phyloP scores from a whole-genome alignment of 225 moss, liverwort and hornwort species.

The Takakia lepidozioides region DNA sequence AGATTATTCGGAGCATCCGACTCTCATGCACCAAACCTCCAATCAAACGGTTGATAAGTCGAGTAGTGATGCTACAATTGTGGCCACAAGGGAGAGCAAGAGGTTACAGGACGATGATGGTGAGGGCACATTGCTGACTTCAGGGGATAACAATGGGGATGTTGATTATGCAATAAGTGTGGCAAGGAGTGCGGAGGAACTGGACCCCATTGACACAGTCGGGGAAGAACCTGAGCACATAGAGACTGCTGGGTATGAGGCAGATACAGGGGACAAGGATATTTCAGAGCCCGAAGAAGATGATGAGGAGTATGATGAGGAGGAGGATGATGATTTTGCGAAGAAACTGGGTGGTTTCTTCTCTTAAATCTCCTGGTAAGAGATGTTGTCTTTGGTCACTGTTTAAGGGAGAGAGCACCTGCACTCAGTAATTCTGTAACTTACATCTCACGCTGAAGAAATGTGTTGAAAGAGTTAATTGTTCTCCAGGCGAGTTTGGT shows the following conservation, averaged over 20 bases:
- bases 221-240: background rate
- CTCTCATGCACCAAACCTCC: no score
- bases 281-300: constrained; percentile 25
- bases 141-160: constrained; percentile 4
- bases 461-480: no score
- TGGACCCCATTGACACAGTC: constrained; percentile 21
- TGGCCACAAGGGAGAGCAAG: no score
- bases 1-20: constrained; percentile 1
- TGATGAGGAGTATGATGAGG: constrained; percentile 33
- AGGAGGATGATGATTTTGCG: constrained; percentile 60
- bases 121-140: background rate
- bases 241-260: constrained; percentile 2
- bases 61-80: background rate
- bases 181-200: constrained; percentile 2
- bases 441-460: no score
- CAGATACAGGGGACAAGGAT: constrained; percentile 18
- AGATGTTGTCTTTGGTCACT: no score
- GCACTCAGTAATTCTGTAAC: no score
- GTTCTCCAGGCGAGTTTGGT: no score
- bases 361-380: constrained; percentile 27
- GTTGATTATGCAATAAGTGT: constrained; percentile 3
- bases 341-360: constrained; percentile 54
- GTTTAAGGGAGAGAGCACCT: no score
- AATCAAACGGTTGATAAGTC: background rate
- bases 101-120: background rate